Evolutionary conservation across 148 eudicot species (phyloP).

Genomic region (Chenopodium quinoa): DNA sequence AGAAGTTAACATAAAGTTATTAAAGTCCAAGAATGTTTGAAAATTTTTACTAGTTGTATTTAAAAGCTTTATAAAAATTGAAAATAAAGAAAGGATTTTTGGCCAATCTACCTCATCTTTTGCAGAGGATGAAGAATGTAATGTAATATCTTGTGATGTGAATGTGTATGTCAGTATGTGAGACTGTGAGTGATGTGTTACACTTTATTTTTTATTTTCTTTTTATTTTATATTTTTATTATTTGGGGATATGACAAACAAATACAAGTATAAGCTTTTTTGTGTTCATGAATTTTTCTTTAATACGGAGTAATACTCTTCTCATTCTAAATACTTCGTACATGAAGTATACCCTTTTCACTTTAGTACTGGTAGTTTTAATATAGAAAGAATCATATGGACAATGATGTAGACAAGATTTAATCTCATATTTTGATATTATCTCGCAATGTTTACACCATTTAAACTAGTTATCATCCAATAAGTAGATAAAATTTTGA

Average conservation of each 20-base stretch:
- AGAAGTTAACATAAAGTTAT: conserved; percentile 55
- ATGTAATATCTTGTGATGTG: conserved; percentile 17
- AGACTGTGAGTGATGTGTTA: background rate
- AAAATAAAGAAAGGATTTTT: background rate
- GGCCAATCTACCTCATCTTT: background rate
- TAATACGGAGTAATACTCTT: no score
- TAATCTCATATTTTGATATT: no score
- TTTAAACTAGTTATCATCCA: no score
- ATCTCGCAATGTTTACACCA: no score
- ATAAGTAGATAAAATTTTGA: no score
- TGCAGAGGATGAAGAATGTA: conserved; percentile 22
- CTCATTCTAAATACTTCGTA: no score
- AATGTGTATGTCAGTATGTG: background rate
- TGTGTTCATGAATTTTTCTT: background rate
- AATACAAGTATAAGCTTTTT: no score
- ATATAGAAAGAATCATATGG: no score
- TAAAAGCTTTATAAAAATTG: background rate
- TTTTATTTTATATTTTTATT: no score
- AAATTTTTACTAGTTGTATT: background rate
- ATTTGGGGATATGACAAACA: background rate
- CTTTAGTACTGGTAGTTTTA: no score
- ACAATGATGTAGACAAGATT: no score
- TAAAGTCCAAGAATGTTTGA: conserved; percentile 19
- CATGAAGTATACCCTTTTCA: no score
- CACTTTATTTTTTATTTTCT: background rate